Evolutionary conservation across 2,329 filamentous ascomycete genomes (phyloP).

Genomic region (Aspergillus arachidicola): DNA sequence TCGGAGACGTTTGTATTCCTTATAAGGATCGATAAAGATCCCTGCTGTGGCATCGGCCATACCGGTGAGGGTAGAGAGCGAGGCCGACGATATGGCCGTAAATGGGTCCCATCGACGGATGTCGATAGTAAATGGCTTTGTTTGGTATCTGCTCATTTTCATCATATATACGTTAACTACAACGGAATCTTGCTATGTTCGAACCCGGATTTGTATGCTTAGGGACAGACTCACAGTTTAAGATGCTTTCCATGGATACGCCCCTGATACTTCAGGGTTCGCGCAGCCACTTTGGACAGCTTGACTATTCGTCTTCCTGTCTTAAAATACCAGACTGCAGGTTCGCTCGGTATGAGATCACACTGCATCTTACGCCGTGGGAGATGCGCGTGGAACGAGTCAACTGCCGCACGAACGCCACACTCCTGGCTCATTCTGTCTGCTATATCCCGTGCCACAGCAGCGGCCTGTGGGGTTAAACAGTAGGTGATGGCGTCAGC

Average conservation of each 20-base stretch:
- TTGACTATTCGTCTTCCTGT: conserved; percentile 9
- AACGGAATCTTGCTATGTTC: background rate
- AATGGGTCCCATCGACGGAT: background rate
- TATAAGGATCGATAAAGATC: conserved; percentile 28
- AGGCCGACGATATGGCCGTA: conserved; percentile 23
- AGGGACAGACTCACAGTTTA: background rate
- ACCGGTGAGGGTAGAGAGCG: conserved; percentile 12
- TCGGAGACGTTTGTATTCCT: conserved; percentile 19
- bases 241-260: background rate
- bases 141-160: background rate
- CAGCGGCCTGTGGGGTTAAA: conserved; percentile 40
- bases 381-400: conserved; percentile 46
- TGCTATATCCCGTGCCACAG: conserved; percentile 39
- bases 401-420: conserved; percentile 44
- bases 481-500: conserved; percentile 50
- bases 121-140: background rate
- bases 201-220: background rate
- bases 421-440: conserved; percentile 45
- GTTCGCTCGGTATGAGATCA: conserved; percentile 22
- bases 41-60: conserved; percentile 17
- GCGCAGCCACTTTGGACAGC: conserved; percentile 23
- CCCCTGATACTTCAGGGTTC: background rate
- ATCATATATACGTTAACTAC: too few species aligned
- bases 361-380: conserved; percentile 28
- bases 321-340: conserved; percentile 31